phyloP scores from a whole-genome alignment of 1,284 basidiomycete species.

The Bjerkandera adusta region DNA sequence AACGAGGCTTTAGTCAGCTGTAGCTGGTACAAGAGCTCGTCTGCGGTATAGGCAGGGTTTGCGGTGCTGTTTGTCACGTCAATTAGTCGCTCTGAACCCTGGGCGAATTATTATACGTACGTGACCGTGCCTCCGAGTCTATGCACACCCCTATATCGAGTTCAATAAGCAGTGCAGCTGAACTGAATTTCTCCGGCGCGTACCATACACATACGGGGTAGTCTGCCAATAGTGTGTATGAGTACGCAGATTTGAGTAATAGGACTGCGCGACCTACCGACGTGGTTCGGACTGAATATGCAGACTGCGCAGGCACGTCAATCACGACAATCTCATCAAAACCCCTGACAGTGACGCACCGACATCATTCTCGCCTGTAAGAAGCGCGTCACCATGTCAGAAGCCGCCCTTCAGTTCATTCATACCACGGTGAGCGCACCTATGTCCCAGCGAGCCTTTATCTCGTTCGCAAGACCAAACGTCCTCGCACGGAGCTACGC shows the following conservation, averaged over 20 bases:
- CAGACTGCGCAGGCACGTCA: no score
- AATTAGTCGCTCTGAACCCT: background rate
- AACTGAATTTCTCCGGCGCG: no score
- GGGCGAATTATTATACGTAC: slow-evolving; percentile 30
- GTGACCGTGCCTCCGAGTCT: slow-evolving; percentile 68
- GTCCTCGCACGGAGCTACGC: slow-evolving; percentile 44
- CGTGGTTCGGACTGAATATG: slow-evolving; percentile 62
- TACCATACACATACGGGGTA: slow-evolving; percentile 60
- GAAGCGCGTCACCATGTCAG: background rate
- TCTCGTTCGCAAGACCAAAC: slow-evolving; percentile 57
- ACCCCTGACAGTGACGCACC: slow-evolving; percentile 49
- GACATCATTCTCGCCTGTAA: slow-evolving; percentile 30
- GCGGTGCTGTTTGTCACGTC: slow-evolving; percentile 35
- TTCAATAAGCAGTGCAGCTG: background rate
- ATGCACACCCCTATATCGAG: slow-evolving; percentile 51
- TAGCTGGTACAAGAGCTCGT: slow-evolving; percentile 63
- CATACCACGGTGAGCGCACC: slow-evolving; percentile 20
- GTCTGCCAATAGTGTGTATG: slow-evolving; percentile 33
- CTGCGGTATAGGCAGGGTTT: slow-evolving; percentile 64
- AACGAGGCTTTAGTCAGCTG: slow-evolving; percentile 50
- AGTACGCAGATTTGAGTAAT: background rate
- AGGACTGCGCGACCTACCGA: slow-evolving; percentile 27
- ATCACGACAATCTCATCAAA: no score
- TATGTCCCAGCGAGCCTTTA: slow-evolving; percentile 46
- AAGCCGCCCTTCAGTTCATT: background rate